Conservation (phyloP, 1,284 basidiomycete species). For the Megacollybia platyphylla region DNA sequence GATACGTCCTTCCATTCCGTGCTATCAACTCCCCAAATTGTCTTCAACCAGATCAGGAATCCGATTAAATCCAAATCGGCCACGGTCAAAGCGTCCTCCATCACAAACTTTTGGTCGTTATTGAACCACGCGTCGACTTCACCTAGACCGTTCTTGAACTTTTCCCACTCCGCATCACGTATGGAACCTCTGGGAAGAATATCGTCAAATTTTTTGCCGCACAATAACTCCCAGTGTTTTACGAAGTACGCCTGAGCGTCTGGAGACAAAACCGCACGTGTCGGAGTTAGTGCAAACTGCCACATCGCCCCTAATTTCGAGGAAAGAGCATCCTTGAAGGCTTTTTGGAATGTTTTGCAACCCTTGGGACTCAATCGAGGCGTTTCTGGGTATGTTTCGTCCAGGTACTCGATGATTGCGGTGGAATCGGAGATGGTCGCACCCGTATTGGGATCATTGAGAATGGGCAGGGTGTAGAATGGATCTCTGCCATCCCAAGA, state of each 20-base stretch:
- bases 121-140: slow-evolving; percentile 14
- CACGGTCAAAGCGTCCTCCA: slow-evolving; percentile 18
- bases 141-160: slow-evolving; percentile 12
- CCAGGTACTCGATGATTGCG: slow-evolving; percentile 10
- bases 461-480: slow-evolving; percentile 6
- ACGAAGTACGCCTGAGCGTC: slow-evolving; percentile 16
- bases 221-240: slow-evolving; percentile 12
- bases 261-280: slow-evolving; percentile 10
- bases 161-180: slow-evolving; percentile 14
- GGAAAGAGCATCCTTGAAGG: not conserved
- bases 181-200: slow-evolving; percentile 14
- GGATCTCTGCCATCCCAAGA: slow-evolving; percentile 5
- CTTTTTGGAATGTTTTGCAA: slow-evolving; percentile 1
- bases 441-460: slow-evolving; percentile 9
- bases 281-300: not conserved
- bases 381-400: slow-evolving; percentile 5
- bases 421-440: slow-evolving; percentile 4
- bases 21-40: slow-evolving; percentile 8
- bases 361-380: slow-evolving; percentile 2
- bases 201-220: slow-evolving; percentile 16
- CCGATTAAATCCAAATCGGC: slow-evolving; percentile 18
- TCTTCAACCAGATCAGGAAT: slow-evolving; percentile 16
- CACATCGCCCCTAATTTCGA: not conserved
- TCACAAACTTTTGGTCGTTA: slow-evolving; percentile 8
- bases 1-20: slow-evolving; percentile 15